These are phyloP conservation scores for Venturia pyrina DNA, from an alignment of 2,329 filamentous ascomycete species.

Conservation along the genomic window DNA sequence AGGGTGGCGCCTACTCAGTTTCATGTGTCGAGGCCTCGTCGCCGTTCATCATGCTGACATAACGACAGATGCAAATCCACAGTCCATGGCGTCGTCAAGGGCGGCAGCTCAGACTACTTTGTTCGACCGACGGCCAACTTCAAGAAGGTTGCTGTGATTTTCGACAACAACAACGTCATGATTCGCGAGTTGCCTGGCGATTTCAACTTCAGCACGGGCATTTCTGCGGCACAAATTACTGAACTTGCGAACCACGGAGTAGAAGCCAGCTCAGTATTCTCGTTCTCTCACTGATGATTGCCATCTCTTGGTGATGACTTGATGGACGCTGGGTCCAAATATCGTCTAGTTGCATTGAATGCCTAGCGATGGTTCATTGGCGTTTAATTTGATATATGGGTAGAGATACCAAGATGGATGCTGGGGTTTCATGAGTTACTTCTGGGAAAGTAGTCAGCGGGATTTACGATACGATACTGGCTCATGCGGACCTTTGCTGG, in stretches of 20 bases:
- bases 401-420: background rate
- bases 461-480: slow-evolving; percentile 1
- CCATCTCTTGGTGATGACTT: background rate
- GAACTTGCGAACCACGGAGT: background rate
- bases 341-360: background rate
- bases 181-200: slow-evolving; percentile 38
- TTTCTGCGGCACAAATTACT: background rate
- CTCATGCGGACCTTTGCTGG: background rate
- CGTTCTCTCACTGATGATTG: background rate
- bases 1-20: background rate
- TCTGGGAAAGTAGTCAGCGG: background rate
- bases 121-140: slow-evolving; percentile 48
- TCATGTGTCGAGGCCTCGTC: background rate
- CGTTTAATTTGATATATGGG: background rate
- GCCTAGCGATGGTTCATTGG: background rate
- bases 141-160: slow-evolving; percentile 56
- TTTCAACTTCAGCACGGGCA: slow-evolving; percentile 26
- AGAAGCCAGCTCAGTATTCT: background rate
- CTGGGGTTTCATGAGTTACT: background rate
- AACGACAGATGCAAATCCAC: slow-evolving; percentile 60
- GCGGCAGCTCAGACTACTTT: slow-evolving; percentile 64
- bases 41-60: background rate
- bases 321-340: background rate
- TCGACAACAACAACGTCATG: slow-evolving; percentile 44
- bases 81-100: slow-evolving; percentile 52